Percentiles rank a stretch among this genome's conserved stretches.
Conservation (phyloP, 495 filamentous ascomycete species). For the Polyplosphaeria fusca region DNA sequence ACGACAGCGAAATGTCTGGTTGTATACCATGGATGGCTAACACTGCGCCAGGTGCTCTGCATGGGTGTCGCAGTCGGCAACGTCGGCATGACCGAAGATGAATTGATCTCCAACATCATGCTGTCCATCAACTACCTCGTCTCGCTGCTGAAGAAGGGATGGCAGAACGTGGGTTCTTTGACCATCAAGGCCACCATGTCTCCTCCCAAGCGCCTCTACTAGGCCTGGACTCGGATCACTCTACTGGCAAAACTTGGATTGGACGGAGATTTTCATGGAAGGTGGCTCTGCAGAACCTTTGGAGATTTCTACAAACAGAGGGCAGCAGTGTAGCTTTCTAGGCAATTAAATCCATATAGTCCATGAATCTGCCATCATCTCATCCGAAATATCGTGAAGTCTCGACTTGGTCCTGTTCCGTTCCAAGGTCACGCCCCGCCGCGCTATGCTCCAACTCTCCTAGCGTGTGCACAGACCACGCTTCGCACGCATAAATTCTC, state of each 20-base stretch:
- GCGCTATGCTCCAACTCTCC: not conserved
- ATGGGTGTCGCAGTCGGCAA: slow-evolving; percentile 98
- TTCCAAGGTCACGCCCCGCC: not conserved
- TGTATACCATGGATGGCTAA: too few species aligned
- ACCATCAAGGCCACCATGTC: slow-evolving; percentile 99
- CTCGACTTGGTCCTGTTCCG: too few species aligned
- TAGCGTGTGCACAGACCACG: slow-evolving; percentile 8
- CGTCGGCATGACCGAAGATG: slow-evolving; percentile 94
- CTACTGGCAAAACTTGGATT: too few species aligned
- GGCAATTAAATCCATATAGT: slow-evolving; percentile 21
- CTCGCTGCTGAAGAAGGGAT: slow-evolving; percentile 98
- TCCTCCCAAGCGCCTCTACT: slow-evolving; percentile 94
- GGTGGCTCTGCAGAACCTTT: not conserved
- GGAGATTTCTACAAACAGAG: not conserved
- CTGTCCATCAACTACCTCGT: slow-evolving; percentile 99
- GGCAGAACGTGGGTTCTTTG: slow-evolving; percentile 99
- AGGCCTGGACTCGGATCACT: too few species aligned
- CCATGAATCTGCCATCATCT: too few species aligned
- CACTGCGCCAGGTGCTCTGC: too few species aligned
- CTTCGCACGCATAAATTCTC: slow-evolving; percentile 8
- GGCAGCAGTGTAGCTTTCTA: slow-evolving; percentile 21
- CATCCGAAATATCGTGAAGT: too few species aligned
- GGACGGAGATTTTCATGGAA: not conserved
- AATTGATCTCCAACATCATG: slow-evolving; percentile 94
- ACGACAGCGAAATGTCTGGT: too few species aligned